A percentile compares a stretch with the other conserved stretches of the same genome.
Evolutionary conservation across 352 stramenopile genomes (phyloP).

Genomic region (Phytopythium kandeliae): DNA sequence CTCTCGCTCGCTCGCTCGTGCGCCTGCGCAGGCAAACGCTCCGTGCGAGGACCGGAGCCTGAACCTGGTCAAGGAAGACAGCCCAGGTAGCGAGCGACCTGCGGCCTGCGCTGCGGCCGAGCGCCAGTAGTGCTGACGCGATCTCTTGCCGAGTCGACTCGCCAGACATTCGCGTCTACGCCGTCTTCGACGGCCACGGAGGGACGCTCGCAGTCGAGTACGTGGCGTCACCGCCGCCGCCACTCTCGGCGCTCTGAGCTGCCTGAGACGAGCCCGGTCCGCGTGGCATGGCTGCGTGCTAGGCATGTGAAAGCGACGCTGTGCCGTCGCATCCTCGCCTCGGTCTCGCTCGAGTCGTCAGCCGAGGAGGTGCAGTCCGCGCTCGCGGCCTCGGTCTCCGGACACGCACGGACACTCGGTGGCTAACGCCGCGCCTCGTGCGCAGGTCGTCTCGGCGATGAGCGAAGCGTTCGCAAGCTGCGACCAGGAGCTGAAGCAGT

Average conservation of each 20-base stretch:
- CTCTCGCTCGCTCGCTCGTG: too few relatives aligned
- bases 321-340: constrained; percentile 29
- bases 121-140: background rate
- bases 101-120: background rate
- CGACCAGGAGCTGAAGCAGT: constrained; percentile 53
- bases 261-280: too few relatives aligned
- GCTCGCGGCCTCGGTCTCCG: too few relatives aligned
- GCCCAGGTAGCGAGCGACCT: constrained; percentile 15
- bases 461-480: constrained; percentile 41
- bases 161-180: constrained; percentile 38
- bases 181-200: constrained; percentile 67
- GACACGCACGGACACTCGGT: too few relatives aligned
- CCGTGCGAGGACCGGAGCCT: constrained; percentile 66
- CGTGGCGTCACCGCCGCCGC: constrained; percentile 8
- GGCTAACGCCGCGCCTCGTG: background rate
- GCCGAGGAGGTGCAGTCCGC: constrained; percentile 23
- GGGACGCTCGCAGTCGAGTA: constrained; percentile 63
- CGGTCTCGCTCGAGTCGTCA: constrained; percentile 16
- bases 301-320: constrained; percentile 34
- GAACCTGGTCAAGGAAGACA: constrained; percentile 32
- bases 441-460: constrained; percentile 16
- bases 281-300: background rate
- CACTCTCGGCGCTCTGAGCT: background rate
- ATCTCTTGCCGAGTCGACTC: background rate
- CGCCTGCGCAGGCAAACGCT: constrained; percentile 36